Conservation (phyloP, 2,329 filamentous ascomycete species). For the Didymella pomorum region DNA sequence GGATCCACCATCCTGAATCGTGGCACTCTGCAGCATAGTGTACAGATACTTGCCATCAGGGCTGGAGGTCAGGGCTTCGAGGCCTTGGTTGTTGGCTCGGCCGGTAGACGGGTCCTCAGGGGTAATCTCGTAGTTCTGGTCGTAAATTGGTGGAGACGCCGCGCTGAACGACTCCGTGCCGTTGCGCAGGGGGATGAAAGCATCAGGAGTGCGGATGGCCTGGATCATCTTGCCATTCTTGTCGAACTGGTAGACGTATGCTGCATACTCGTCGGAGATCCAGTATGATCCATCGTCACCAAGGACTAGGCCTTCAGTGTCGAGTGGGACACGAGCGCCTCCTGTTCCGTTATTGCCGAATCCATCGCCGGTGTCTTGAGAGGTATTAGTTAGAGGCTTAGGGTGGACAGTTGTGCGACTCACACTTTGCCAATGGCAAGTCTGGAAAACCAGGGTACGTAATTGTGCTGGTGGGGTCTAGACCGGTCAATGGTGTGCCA, state of each 20-base stretch:
- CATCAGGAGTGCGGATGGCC: slow-evolving; percentile 71
- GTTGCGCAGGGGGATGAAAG: slow-evolving; percentile 71
- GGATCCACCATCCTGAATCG: slow-evolving; percentile 60
- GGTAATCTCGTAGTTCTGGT: slow-evolving; percentile 56
- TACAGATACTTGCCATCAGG: slow-evolving; percentile 70
- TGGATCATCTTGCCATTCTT: slow-evolving; percentile 65
- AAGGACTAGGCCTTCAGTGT: slow-evolving; percentile 72
- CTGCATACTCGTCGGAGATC: slow-evolving; percentile 70
- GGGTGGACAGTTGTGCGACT: neutral
- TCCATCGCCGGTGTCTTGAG: slow-evolving; percentile 66
- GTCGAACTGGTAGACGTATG: slow-evolving; percentile 73
- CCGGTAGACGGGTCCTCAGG: slow-evolving; percentile 68
- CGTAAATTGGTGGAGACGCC: slow-evolving; percentile 68
- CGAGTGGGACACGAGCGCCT: slow-evolving; percentile 67
- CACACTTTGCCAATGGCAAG: slow-evolving; percentile 68
- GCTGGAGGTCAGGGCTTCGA: slow-evolving; percentile 72
- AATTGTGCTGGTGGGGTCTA: slow-evolving; percentile 23
- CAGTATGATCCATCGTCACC: slow-evolving; percentile 69
- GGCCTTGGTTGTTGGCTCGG: slow-evolving; percentile 76
- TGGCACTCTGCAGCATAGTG: slow-evolving; percentile 70
- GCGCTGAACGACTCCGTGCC: slow-evolving; percentile 68
- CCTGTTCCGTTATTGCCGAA: slow-evolving; percentile 69
- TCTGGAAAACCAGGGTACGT: slow-evolving; percentile 67
- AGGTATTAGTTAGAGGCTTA: neutral
- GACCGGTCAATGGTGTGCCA: slow-evolving; percentile 64